Evolutionary conservation across 805 yeast genomes (phyloP).

Genomic region (Hanseniaspora jakobsenii): DNA sequence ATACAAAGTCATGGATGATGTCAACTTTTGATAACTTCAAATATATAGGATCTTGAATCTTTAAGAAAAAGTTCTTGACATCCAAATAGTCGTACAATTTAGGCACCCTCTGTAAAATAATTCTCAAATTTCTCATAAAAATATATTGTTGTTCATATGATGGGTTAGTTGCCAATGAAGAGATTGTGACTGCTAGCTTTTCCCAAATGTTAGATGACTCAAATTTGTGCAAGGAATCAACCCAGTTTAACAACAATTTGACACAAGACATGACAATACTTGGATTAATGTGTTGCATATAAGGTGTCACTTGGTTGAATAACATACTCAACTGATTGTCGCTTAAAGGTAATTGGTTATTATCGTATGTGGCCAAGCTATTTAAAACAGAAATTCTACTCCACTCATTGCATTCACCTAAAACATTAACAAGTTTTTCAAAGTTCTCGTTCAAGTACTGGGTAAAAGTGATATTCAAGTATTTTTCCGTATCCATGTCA

Average conservation of each 20-base stretch:
- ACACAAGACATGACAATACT: constrained; percentile 82
- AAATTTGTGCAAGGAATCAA: constrained; percentile 47
- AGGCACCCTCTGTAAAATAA: constrained; percentile 82
- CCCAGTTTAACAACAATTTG: constrained; percentile 61
- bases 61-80: constrained; percentile 70
- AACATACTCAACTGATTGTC: constrained; percentile 67
- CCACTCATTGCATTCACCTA: constrained; percentile 98
- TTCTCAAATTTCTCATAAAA: constrained; percentile 79
- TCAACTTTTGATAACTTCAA: constrained; percentile 67
- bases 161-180: constrained; percentile 73
- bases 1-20: constrained; percentile 54
- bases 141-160: constrained; percentile 86
- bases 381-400: constrained; percentile 84
- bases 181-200: constrained; percentile 73
- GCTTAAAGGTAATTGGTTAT: constrained; percentile 31
- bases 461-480: constrained; percentile 33
- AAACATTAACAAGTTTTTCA: constrained; percentile 60
- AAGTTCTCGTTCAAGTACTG: constrained; percentile 31
- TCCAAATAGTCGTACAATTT: constrained; percentile 41
- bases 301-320: constrained; percentile 83
- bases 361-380: constrained; percentile 59
- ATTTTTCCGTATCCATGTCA: constrained; percentile 40
- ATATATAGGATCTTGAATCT: constrained; percentile 72
- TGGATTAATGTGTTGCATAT: constrained; percentile 92
- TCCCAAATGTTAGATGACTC: constrained; percentile 37